Evolutionary conservation across 352 stramenopile genomes (phyloP).

Genomic region (Pythium pyrilobum): DNA sequence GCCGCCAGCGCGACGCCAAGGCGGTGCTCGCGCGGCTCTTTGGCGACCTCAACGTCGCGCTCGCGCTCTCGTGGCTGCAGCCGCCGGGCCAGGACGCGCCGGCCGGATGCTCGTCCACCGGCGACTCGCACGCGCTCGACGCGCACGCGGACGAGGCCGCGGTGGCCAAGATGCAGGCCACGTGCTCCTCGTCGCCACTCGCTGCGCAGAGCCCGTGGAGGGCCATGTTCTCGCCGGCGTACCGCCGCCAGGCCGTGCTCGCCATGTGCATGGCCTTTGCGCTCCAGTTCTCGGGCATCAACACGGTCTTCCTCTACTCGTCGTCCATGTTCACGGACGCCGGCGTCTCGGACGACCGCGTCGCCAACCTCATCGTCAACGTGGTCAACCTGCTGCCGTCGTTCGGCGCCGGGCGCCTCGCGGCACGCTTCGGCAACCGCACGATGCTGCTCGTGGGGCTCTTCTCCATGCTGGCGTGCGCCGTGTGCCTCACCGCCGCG

Average conservation of each 20-base stretch:
- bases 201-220: constrained; percentile 10
- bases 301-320: constrained; percentile 71
- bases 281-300: constrained; percentile 62
- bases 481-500: constrained; percentile 38
- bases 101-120: too few species aligned
- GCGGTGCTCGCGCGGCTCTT: constrained; percentile 21
- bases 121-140: neutral
- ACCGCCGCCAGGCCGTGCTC: constrained; percentile 36
- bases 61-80: constrained; percentile 22
- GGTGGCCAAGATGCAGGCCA: too few species aligned
- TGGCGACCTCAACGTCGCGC: constrained; percentile 14
- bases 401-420: constrained; percentile 31
- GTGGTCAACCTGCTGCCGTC: constrained; percentile 52
- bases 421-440: constrained; percentile 41
- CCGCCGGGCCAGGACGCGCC: too few species aligned
- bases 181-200: too few species aligned
- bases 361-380: constrained; percentile 52
- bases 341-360: constrained; percentile 44
- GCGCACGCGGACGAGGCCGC: neutral
- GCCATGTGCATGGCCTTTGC: constrained; percentile 34
- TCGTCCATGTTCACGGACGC: constrained; percentile 52
- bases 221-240: constrained; percentile 14
- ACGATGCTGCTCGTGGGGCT: constrained; percentile 43
- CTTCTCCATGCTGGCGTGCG: constrained; percentile 40
- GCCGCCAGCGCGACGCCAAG: constrained; percentile 17